Conservation (phyloP, 495 filamentous ascomycete species). For the Hypoxylon intermedium region DNA sequence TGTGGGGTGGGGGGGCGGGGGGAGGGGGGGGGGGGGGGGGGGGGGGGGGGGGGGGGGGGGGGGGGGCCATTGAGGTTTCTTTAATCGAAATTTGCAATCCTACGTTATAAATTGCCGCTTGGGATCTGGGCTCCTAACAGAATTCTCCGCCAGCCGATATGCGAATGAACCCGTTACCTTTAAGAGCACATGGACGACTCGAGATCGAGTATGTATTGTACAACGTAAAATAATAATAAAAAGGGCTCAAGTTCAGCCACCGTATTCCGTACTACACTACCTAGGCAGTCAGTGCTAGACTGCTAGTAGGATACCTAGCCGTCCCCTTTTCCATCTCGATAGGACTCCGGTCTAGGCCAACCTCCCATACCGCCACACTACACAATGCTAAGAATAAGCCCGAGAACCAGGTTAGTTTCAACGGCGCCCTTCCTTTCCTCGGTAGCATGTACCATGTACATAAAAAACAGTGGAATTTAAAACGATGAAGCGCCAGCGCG, state of each 20-base stretch:
- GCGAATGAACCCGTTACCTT: neutral
- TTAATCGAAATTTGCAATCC: slow-evolving; percentile 35
- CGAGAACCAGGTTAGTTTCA: slow-evolving; percentile 1
- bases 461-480: neutral
- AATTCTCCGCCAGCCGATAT: slow-evolving; percentile 17
- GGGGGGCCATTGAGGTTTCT: neutral
- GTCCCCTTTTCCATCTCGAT: neutral
- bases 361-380: slow-evolving; percentile 4
- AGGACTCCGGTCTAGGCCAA: slow-evolving; percentile 14
- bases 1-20: no score
- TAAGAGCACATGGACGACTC: neutral
- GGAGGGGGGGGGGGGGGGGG: no score
- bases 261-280: no score
- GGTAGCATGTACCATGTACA: neutral
- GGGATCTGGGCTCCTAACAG: slow-evolving; percentile 1
- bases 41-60: no score
- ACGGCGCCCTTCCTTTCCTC: slow-evolving; percentile 1
- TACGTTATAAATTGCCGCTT: slow-evolving; percentile 30
- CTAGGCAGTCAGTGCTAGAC: no score
- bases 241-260: no score
- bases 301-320: no score
- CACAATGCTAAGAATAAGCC: no score
- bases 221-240: no score
- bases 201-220: neutral
- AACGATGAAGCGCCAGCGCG: slow-evolving; percentile 8